Conservation (phyloP, 345 rosid species). For the Ceriops tagal region DNA sequence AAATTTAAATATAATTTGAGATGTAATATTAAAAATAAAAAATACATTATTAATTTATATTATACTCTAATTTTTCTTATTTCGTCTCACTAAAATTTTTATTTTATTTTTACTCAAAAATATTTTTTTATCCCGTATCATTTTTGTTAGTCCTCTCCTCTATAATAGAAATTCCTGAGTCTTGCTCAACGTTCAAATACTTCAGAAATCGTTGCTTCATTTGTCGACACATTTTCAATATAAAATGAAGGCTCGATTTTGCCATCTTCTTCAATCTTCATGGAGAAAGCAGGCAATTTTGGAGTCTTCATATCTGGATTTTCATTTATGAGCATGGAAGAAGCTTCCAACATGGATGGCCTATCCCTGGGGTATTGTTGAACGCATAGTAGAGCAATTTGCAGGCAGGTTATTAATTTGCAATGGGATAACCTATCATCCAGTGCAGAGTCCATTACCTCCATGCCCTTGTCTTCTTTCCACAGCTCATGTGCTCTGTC, state of each 20-base stretch:
- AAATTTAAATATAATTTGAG: too few species aligned
- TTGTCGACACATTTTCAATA: too few species aligned
- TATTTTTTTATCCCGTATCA: too few species aligned
- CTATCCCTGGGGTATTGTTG: conserved; percentile 29
- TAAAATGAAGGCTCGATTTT: background rate
- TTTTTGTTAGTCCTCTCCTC: too few species aligned
- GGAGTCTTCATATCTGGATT: conserved; percentile 9
- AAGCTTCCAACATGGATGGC: conserved; percentile 34
- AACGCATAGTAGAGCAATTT: conserved; percentile 35
- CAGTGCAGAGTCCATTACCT: conserved; percentile 22
- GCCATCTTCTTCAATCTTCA: background rate
- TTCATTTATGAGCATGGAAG: conserved; percentile 21
- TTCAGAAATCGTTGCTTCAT: too few species aligned
- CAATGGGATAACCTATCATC: conserved; percentile 24
- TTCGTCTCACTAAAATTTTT: too few species aligned
- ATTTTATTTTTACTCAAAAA: too few species aligned
- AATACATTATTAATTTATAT: too few species aligned
- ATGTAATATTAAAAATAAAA: too few species aligned
- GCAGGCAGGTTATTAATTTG: conserved; percentile 30
- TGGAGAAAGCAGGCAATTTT: conserved; percentile 35
- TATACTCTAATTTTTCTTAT: too few species aligned
- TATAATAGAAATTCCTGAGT: too few species aligned
- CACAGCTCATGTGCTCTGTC: conserved; percentile 33
- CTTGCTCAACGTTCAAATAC: too few species aligned
- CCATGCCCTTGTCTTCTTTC: conserved; percentile 19